phyloP scores from a whole-genome alignment of 352 stramenopile genomes.

The Phytopythium litorale region DNA sequence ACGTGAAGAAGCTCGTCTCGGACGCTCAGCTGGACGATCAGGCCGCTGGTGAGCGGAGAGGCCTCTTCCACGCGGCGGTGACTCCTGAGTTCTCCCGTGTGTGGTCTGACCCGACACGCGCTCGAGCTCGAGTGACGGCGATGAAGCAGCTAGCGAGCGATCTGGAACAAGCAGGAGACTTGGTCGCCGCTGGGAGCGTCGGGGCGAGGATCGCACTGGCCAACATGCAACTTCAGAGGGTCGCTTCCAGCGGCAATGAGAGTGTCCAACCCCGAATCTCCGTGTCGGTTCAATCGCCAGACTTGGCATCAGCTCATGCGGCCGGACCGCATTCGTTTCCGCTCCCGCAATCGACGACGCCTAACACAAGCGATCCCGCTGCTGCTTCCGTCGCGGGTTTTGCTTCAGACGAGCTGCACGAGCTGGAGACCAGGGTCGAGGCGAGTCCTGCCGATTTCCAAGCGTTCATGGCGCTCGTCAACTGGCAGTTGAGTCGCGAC shows the following conservation, averaged over 20 bases:
- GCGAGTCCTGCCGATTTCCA: neutral
- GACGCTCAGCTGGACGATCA: neutral
- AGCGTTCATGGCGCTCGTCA: neutral
- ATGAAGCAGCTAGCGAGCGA: neutral
- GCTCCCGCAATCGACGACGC: neutral
- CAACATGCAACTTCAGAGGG: neutral
- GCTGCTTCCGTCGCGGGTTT: neutral
- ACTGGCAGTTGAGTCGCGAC: neutral
- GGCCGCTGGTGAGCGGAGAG: neutral
- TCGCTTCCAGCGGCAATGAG: neutral
- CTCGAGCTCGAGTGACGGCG: neutral
- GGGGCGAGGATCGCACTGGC: neutral
- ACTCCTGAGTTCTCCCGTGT: conserved; percentile 11
- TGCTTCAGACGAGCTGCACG: neutral
- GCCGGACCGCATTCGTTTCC: neutral
- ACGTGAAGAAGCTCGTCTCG: conserved; percentile 27
- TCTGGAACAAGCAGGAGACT: neutral
- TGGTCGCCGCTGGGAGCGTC: neutral
- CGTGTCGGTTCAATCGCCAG: neutral
- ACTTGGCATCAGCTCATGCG: neutral
- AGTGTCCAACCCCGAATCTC: neutral
- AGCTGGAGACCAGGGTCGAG: neutral
- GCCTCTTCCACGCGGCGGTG: conserved; percentile 42
- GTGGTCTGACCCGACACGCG: neutral
- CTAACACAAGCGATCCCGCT: neutral